Evolutionary conservation across 805 yeast species (phyloP), one percentile per base, ranked within the genome.

Genomic region (Metschnikowia matae): DNA sequence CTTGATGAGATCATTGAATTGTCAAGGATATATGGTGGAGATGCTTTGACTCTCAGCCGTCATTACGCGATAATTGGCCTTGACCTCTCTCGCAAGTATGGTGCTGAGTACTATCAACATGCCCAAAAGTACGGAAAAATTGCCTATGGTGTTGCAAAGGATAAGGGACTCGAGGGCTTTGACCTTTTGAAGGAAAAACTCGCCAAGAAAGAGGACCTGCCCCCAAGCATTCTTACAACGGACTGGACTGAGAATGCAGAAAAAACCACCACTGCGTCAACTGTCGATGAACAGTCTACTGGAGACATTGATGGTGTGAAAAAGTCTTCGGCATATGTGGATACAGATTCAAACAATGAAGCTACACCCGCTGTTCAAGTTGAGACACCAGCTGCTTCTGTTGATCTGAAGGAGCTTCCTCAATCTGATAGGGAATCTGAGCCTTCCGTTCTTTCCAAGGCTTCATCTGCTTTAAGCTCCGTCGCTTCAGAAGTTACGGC

Each of bases 111-210:
- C 45, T 57, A 41, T 29, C 58, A 55, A 17, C 41, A 52, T 35
- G 63, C 65, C 4, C 58, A 60, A 18, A 57, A 60, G n/a, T 63
- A 64, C 44, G 65, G 62, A 5, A 50, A 52, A 26, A 41, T 54
- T 18, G 65, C 67, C 11, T 48, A 15, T 42, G 52, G 53, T 2
- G 10, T 54, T 10, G 60, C 60, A 2, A 49, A 48, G 34, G 60
- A 52, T 17, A 52, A 56, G 26, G 46, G 54, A 1, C 13, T 44
- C 34, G 48, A 47, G 26, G 60, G 59, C n/a, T 56, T 56, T 36
- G 64, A 62, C 1, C 49, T 62, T 26, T 44, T 68, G n/a, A 68
- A 65, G 53, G 68, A 64, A 14, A 69, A 61, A 44, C 66, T 63
- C 47, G 60, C 60, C 8, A 57, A 60, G 54, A 57, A 54, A 45